Conservation (phyloP, 1,139 yeast species). For the Sugiyamaella novakii region DNA sequence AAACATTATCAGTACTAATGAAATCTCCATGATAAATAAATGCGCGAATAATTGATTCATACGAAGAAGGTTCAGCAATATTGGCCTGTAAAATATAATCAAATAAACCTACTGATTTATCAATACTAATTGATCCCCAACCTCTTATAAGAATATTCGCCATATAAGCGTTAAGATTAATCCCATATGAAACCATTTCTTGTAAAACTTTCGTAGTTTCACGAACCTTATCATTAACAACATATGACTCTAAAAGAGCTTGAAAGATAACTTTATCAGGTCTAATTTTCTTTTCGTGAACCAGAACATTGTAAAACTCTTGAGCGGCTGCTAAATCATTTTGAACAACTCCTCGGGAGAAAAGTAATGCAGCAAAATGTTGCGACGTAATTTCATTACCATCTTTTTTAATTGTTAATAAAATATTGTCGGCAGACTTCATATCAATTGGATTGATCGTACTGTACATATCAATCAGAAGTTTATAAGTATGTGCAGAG, state of each 20-base stretch:
- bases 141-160: conserved; percentile 44
- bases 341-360: conserved; percentile 45
- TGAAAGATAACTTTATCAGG: conserved; percentile 46
- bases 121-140: conserved; percentile 42
- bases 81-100: conserved; percentile 35
- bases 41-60: conserved; percentile 43
- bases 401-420: conserved; percentile 39
- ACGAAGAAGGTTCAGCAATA: conserved; percentile 44
- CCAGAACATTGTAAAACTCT: conserved; percentile 40
- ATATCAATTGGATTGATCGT: conserved; percentile 36
- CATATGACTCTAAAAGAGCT: conserved; percentile 46
- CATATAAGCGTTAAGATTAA: conserved; percentile 43
- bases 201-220: conserved; percentile 40
- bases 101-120: conserved; percentile 41
- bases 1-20: conserved; percentile 34
- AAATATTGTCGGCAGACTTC: conserved; percentile 43
- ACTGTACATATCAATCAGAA: conserved; percentile 45
- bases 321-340: conserved; percentile 42
- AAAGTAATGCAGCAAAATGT: conserved; percentile 46
- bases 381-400: conserved; percentile 37
- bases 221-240: conserved; percentile 38
- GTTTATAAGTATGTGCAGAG: conserved; percentile 45
- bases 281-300: conserved; percentile 36
- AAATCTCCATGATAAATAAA: conserved; percentile 37
- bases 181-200: conserved; percentile 42